phyloP scores from a whole-genome alignment of 441 rosid species.

The Metrosideros polymorpha region DNA sequence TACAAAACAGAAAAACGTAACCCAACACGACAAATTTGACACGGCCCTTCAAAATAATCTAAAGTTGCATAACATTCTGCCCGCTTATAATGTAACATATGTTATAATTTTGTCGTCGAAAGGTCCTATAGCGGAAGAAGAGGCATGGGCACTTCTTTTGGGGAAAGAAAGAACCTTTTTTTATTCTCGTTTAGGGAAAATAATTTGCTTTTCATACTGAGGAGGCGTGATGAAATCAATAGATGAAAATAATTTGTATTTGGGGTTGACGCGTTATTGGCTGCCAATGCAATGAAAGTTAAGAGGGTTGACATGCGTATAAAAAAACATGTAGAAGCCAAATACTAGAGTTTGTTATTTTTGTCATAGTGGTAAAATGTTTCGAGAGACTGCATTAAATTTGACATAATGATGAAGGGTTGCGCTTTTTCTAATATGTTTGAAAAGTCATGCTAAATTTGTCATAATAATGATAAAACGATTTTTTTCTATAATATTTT shows the following conservation, averaged over 20 bases:
- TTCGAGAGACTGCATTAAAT: neutral
- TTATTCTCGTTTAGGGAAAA: neutral
- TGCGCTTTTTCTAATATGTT: neutral
- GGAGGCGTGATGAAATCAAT: neutral
- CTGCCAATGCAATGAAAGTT: neutral
- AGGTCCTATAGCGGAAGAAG: neutral
- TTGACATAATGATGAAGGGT: neutral
- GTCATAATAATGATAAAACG: neutral
- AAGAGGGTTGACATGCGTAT: neutral
- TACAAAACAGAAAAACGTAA: neutral
- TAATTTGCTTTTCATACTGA: neutral
- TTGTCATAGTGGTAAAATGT: neutral
- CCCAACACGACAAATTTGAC: neutral
- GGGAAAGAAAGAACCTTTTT: neutral
- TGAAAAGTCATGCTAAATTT: neutral
- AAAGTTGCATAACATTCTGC: neutral
- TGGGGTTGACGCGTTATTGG: neutral
- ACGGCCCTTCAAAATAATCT: neutral
- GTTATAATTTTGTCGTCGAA: neutral
- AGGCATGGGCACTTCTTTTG: neutral
- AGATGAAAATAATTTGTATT: neutral
- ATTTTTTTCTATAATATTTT: neutral
- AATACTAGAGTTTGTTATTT: neutral
- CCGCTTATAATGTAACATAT: neutral
- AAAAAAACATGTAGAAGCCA: neutral